These are phyloP conservation scores for Phytophthora cajani DNA, from an alignment of 352 stramenopile species.

Conservation along the genomic window DNA sequence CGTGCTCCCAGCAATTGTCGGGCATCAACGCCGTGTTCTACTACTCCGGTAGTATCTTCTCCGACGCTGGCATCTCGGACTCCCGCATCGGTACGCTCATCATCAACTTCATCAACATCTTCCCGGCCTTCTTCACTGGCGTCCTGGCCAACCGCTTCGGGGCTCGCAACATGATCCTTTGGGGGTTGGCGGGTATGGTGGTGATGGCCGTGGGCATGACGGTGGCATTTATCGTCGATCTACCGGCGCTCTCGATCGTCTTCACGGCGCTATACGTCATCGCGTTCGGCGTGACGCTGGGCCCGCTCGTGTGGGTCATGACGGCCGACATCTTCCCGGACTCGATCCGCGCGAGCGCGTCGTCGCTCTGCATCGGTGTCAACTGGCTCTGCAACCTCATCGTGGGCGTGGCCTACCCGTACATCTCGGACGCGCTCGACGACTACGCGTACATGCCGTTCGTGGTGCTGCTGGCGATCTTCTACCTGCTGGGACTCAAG, in stretches of 20 bases:
- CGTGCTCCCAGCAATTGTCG: conserved; percentile 22
- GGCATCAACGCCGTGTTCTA: conserved; percentile 32
- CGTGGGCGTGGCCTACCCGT: conserved; percentile 25
- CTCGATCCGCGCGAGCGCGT: conserved; percentile 19
- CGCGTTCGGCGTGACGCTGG: conserved; percentile 18
- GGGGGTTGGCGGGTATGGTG: conserved; percentile 18
- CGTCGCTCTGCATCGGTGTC: conserved; percentile 21
- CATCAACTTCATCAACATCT: conserved; percentile 30
- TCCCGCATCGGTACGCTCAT: conserved; percentile 17
- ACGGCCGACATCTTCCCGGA: conserved; percentile 24
- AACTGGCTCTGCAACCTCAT: conserved; percentile 28
- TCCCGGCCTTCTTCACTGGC: conserved; percentile 22
- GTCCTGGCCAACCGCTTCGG: conserved; percentile 24
- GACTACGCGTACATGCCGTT: conserved; percentile 28
- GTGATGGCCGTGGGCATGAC: conserved; percentile 22
- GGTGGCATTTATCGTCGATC: conserved; percentile 12
- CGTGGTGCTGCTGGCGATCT: conserved; percentile 15
- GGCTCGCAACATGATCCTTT: conserved; percentile 23
- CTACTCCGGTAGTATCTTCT: conserved; percentile 27
- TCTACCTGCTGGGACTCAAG: conserved; percentile 21
- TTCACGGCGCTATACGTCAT: conserved; percentile 28
- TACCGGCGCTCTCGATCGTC: conserved; percentile 20
- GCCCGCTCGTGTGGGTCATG: conserved; percentile 23
- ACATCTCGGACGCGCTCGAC: conserved; percentile 19
- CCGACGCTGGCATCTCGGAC: conserved; percentile 21